A percentile compares a stretch with the other conserved stretches of the same genome.
Conservation (phyloP, 1,284 basidiomycete species). For the Ustilago lituana region DNA sequence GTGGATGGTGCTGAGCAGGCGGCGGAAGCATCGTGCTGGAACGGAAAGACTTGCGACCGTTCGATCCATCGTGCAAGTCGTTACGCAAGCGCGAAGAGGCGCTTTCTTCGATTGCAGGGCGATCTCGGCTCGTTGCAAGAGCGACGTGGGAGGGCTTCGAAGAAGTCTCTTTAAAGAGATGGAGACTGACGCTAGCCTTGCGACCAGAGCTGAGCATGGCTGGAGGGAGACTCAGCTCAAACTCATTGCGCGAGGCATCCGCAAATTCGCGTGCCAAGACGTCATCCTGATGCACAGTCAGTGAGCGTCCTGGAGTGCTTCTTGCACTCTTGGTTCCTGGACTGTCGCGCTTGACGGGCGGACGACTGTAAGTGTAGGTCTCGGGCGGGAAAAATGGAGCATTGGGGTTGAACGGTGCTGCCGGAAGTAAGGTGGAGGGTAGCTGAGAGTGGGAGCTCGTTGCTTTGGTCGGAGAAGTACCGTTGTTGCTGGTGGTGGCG, state of each 20-base stretch:
- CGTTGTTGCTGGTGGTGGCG: neutral
- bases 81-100: constrained; percentile 4
- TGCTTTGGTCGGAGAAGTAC: constrained; percentile 14
- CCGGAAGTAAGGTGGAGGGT: constrained; percentile 2
- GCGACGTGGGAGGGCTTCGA: constrained; percentile 32
- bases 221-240: constrained; percentile 48
- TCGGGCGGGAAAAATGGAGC: constrained; percentile 41
- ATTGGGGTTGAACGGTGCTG: constrained; percentile 13
- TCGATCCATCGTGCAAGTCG: constrained; percentile 7
- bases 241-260: constrained; percentile 23
- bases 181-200: constrained; percentile 60
- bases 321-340: constrained; percentile 42
- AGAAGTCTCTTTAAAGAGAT: constrained; percentile 62
- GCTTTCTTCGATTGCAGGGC: constrained; percentile 22
- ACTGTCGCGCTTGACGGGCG: constrained; percentile 29
- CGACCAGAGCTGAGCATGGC: constrained; percentile 57
- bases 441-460: constrained; percentile 6
- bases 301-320: constrained; percentile 47
- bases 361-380: constrained; percentile 32
- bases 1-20: constrained; percentile 8
- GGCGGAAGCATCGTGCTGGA: constrained; percentile 22
- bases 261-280: constrained; percentile 18
- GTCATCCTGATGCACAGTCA: constrained; percentile 25
- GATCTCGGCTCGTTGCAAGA: constrained; percentile 20
- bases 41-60: constrained; percentile 15